These are phyloP conservation scores for Discostella stelligera DNA, from an alignment of 352 stramenopile species.

Conservation along the genomic window DNA sequence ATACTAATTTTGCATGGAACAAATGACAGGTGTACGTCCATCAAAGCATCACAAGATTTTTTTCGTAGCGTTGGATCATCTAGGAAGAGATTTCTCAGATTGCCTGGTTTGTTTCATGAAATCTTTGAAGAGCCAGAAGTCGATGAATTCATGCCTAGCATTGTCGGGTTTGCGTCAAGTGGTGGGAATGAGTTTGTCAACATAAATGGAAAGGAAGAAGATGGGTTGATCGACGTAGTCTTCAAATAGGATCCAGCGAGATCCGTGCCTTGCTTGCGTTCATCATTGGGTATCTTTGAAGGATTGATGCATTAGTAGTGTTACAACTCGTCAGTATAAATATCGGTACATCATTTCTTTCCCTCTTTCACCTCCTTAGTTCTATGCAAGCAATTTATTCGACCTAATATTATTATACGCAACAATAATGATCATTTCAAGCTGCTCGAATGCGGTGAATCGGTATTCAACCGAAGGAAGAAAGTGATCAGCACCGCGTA, in stretches of 20 bases:
- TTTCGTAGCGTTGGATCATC: conserved; percentile 36
- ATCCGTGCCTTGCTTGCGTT: too few relatives aligned
- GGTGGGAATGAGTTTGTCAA: conserved; percentile 32
- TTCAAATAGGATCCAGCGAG: conserved; percentile 9
- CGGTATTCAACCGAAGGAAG: too few relatives aligned
- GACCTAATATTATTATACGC: too few relatives aligned
- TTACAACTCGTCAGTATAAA: too few relatives aligned
- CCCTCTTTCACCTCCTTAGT: too few relatives aligned
- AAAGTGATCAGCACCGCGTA: too few relatives aligned
- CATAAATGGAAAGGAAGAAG: conserved; percentile 31
- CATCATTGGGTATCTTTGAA: too few relatives aligned
- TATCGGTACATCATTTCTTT: too few relatives aligned
- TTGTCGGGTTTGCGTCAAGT: conserved; percentile 33
- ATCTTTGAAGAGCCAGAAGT: conserved; percentile 49
- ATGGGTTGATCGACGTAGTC: conserved; percentile 30
- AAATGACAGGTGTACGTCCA: conserved; percentile 37
- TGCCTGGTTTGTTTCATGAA: conserved; percentile 41
- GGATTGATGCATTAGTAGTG: too few relatives aligned
- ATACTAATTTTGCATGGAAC: conserved; percentile 46
- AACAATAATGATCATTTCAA: too few relatives aligned
- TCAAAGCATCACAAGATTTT: conserved; percentile 38
- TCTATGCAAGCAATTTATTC: too few relatives aligned
- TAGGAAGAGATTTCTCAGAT: conserved; percentile 41
- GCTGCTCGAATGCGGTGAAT: too few relatives aligned
- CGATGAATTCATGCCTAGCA: conserved; percentile 27